Percentiles rank a stretch among this genome's conserved stretches.
These are phyloP conservation scores for Calonectria pseudoturangicola DNA, from an alignment of 2,329 filamentous ascomycete species.

Conservation along the genomic window DNA sequence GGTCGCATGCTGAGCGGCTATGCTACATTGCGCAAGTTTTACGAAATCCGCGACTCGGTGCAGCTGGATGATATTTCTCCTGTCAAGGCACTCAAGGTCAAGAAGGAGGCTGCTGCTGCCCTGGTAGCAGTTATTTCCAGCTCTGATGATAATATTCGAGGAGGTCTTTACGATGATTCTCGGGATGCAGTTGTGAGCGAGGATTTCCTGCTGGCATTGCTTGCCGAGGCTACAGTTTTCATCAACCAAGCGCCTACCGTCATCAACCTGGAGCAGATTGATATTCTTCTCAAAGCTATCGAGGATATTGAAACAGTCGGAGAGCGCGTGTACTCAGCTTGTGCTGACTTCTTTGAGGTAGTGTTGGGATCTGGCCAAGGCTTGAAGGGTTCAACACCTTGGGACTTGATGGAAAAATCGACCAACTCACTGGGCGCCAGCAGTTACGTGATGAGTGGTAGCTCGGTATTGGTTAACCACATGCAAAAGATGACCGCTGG, in stretches of 20 bases:
- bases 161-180: slow-evolving; percentile 88
- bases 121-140: slow-evolving; percentile 90
- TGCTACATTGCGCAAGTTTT: slow-evolving; percentile 92
- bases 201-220: slow-evolving; percentile 87
- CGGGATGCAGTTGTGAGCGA: slow-evolving; percentile 90
- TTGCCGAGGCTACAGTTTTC: slow-evolving; percentile 89
- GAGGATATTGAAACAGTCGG: slow-evolving; percentile 87
- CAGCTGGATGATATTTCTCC: slow-evolving; percentile 55
- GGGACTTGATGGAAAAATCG: slow-evolving; percentile 79
- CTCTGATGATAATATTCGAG: slow-evolving; percentile 92
- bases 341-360: slow-evolving; percentile 85
- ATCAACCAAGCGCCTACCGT: slow-evolving; percentile 74
- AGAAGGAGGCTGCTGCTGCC: slow-evolving; percentile 81
- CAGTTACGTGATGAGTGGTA: slow-evolving; percentile 83
- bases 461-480: slow-evolving; percentile 80
- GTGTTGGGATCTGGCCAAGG: slow-evolving; percentile 83
- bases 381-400: slow-evolving; percentile 76
- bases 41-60: slow-evolving; percentile 84
- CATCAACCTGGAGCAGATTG: slow-evolving; percentile 83
- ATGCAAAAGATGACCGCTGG: slow-evolving; percentile 75
- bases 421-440: slow-evolving; percentile 72
- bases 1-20: slow-evolving; percentile 93
- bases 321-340: slow-evolving; percentile 81
- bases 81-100: slow-evolving; percentile 73
- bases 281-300: slow-evolving; percentile 83